A percentile compares a stretch with the other conserved stretches of the same genome.
Evolutionary conservation across 768 basidiomycete genomes (phyloP).

Genomic region (Naganishia vishniacii): DNA sequence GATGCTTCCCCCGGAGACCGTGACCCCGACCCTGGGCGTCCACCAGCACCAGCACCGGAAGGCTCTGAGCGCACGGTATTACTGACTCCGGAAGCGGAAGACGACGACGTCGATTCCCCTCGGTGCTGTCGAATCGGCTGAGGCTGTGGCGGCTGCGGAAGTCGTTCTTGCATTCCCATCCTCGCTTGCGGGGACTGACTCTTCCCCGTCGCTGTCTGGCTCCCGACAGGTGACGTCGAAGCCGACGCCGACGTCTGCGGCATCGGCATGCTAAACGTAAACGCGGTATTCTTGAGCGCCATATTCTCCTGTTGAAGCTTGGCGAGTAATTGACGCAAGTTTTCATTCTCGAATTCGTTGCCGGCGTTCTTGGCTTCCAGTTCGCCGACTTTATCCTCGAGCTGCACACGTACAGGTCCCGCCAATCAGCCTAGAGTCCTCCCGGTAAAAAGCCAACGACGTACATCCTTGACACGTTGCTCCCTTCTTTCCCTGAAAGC

Average conservation of each 20-base stretch:
- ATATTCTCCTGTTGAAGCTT: slow-evolving; percentile 84
- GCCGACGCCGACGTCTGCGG: slow-evolving; percentile 31
- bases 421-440: too few relatives aligned
- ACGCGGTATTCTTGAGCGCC: slow-evolving; percentile 69
- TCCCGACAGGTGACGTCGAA: not conserved
- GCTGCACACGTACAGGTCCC: slow-evolving; percentile 57
- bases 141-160: not conserved
- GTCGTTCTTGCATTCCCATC: not conserved
- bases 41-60: too few relatives aligned
- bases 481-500: slow-evolving; percentile 97
- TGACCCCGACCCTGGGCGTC: not conserved
- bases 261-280: slow-evolving; percentile 75
- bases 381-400: slow-evolving; percentile 83
- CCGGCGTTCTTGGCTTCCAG: slow-evolving; percentile 76
- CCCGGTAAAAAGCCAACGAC: too few relatives aligned
- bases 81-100: slow-evolving; percentile 9
- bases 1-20: not conserved
- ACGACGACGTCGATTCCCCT: slow-evolving; percentile 15
- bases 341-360: slow-evolving; percentile 73
- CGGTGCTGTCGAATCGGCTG: slow-evolving; percentile 15
- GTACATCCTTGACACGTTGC: slow-evolving; percentile 90
- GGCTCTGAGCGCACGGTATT: slow-evolving; percentile 8
- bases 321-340: slow-evolving; percentile 74
- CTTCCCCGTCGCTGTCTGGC: too few relatives aligned
- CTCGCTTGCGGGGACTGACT: not conserved